A percentile compares a stretch with the other conserved stretches of the same genome.
Conservation (phyloP, 805 yeast species). For the Starmera dryadoides region DNA sequence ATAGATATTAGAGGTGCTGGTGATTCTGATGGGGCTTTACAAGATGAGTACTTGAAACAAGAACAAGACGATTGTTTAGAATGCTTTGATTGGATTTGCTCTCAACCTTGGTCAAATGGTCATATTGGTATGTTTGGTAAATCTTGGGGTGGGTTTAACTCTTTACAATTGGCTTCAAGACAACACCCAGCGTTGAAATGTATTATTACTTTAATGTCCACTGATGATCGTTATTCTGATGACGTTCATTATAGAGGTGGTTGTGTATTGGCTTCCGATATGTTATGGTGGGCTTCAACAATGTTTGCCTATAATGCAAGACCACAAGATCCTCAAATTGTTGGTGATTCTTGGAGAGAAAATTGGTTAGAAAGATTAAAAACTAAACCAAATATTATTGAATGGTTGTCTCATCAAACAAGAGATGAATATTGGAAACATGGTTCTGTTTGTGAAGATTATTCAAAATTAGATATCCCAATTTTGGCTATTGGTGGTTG, state of each 20-base stretch:
- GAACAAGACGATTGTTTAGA: constrained; percentile 39
- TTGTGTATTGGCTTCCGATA: constrained; percentile 35
- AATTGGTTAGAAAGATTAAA: constrained; percentile 34
- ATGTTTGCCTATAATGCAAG: constrained; percentile 37
- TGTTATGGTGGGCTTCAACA: constrained; percentile 45
- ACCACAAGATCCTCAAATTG: constrained; percentile 37
- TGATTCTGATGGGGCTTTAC: constrained; percentile 33
- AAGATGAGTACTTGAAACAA: constrained; percentile 34
- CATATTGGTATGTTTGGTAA: constrained; percentile 40
- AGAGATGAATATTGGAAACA: constrained; percentile 42
- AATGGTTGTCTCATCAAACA: constrained; percentile 36
- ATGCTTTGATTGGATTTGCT: constrained; percentile 33
- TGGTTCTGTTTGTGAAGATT: constrained; percentile 38
- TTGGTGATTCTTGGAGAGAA: constrained; percentile 30
- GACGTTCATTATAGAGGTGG: constrained; percentile 46
- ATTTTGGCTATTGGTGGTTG: constrained; percentile 39
- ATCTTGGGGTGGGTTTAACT: constrained; percentile 44
- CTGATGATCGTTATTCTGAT: constrained; percentile 40
- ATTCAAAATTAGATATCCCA: constrained; percentile 31
- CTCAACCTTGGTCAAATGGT: constrained; percentile 38
- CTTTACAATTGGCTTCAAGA: constrained; percentile 37
- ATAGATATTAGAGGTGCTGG: constrained; percentile 41
- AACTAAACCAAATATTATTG: constrained; percentile 31
- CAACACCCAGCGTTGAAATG: constrained; percentile 39
- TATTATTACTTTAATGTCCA: constrained; percentile 36